Evolutionary conservation across 495 filamentous ascomycete genomes (phyloP).

Genomic region (Xeromyces bisporus): DNA sequence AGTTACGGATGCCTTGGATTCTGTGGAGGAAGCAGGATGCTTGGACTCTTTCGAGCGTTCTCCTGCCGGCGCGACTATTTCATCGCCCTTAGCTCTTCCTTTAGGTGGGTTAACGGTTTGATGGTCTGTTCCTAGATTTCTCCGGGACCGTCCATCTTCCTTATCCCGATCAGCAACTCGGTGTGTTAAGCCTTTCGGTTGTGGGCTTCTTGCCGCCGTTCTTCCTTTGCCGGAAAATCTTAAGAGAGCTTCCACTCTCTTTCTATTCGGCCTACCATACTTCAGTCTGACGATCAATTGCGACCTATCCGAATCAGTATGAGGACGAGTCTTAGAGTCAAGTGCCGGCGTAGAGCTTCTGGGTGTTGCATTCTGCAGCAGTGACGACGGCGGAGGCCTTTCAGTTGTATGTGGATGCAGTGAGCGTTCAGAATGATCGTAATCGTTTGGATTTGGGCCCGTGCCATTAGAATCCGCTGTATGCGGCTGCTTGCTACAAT

Average conservation of each 20-base stretch:
- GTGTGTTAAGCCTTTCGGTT: conserved; percentile 11
- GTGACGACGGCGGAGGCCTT: neutral
- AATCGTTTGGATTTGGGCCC: neutral
- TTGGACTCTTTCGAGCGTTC: conserved; percentile 11
- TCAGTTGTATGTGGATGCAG: neutral
- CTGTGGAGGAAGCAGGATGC: conserved; percentile 8
- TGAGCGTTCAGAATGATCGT: conserved; percentile 1
- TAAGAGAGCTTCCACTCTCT: conserved; percentile 26
- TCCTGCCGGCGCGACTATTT: conserved; percentile 3
- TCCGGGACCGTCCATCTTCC: conserved; percentile 4
- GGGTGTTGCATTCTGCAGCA: neutral
- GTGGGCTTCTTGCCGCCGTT: conserved; percentile 10
- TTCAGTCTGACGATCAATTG: conserved; percentile 20
- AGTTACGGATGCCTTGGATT: conserved; percentile 11
- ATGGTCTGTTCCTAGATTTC: conserved; percentile 2
- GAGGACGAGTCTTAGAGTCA: neutral
- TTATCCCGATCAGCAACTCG: conserved; percentile 9
- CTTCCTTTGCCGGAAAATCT: conserved; percentile 29
- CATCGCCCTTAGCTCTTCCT: conserved; percentile 9
- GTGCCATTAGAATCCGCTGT: neutral
- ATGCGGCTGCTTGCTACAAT: conserved; percentile 2
- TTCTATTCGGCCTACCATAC: conserved; percentile 26
- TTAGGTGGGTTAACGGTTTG: conserved; percentile 4
- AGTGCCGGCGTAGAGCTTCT: neutral
- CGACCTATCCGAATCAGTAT: conserved; percentile 1